Evolutionary conservation across 2,329 filamentous ascomycete genomes (phyloP), one percentile per base, ranked within the genome.

Genomic region (Niveomyces coronatus): DNA sequence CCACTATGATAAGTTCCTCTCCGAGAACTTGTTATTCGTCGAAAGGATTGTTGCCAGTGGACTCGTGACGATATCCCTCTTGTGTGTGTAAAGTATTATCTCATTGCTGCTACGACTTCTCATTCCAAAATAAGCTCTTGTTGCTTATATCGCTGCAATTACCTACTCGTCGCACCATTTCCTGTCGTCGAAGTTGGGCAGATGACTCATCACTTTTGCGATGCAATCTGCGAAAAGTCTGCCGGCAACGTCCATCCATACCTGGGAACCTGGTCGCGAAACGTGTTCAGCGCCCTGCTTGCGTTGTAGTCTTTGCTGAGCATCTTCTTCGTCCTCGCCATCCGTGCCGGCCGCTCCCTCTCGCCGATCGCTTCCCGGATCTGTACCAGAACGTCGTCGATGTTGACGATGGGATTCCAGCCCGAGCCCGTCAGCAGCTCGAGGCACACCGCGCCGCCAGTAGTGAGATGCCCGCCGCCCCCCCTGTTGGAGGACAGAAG

Each of bases 391-490:
- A 94, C 78, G 36, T 76, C 81, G 54, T 94, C 87, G 47, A 94
- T 78, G 14, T 74, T 77, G 35, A 70, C 75, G 1, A 73, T 78
- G 0, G 82, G 77, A 16, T 70, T 77, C 88, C 88, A 95, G 18
- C 87, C 88, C 6, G 76, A 74, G 55, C 80, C 86, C 1, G 87
- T 94, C 44, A 94, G 68, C 4, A 91, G 68, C 57, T 91, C 80
- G 76, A 93, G 88, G 56, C 74, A 78, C 61, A 95, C 75, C 2
- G 87, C 84, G 2, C 88, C 88, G 17, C 88, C 88, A 2, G 68
- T 63, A 0, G 88, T 94, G 43, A 95, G 80, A 54, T 94, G 85
- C 0, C 87, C 87, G 17, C 88, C 88, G 15, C 87, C 88, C 4
- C 86, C 85, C 4, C 65, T 49, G 18, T 64, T 54, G 51, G 89